phyloP scores from a whole-genome alignment of 306 rosid species.

The Alnus glutinosa region DNA sequence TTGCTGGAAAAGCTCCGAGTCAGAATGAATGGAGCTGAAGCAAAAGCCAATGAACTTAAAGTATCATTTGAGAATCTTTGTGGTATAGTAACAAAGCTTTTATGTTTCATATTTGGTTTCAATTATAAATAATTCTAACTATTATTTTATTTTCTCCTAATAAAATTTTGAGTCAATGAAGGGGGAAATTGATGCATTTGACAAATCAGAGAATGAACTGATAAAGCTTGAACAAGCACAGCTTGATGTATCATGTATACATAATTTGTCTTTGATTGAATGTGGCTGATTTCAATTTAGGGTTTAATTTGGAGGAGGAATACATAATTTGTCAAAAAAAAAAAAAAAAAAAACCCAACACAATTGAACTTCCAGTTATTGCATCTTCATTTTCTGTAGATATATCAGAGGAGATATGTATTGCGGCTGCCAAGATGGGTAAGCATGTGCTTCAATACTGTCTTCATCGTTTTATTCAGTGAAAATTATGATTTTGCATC shows the following conservation, averaged over 20 bases:
- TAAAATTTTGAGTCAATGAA: constrained; percentile 54
- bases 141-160: constrained; percentile 23
- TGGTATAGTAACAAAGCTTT: constrained; percentile 48
- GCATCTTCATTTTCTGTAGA: too few species aligned
- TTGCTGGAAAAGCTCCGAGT: constrained; percentile 41
- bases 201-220: constrained; percentile 64
- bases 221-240: constrained; percentile 55
- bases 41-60: constrained; percentile 54
- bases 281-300: too few species aligned
- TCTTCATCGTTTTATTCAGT: too few species aligned
- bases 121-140: constrained; percentile 11
- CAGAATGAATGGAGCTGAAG: constrained; percentile 54
- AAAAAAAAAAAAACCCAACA: too few species aligned
- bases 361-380: too few species aligned
- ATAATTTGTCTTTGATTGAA: too few species aligned
- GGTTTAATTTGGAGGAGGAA: too few species aligned
- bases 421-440: too few species aligned
- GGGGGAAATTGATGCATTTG: constrained; percentile 64
- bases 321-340: too few species aligned
- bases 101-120: constrained; percentile 21
- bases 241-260: constrained; percentile 19
- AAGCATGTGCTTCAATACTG: too few species aligned
- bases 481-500: too few species aligned
- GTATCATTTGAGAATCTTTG: constrained; percentile 60
- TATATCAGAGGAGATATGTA: too few species aligned